These are phyloP conservation scores for Eutrema salsugineum DNA, from an alignment of 441 rosid species.

Conservation along the genomic window DNA sequence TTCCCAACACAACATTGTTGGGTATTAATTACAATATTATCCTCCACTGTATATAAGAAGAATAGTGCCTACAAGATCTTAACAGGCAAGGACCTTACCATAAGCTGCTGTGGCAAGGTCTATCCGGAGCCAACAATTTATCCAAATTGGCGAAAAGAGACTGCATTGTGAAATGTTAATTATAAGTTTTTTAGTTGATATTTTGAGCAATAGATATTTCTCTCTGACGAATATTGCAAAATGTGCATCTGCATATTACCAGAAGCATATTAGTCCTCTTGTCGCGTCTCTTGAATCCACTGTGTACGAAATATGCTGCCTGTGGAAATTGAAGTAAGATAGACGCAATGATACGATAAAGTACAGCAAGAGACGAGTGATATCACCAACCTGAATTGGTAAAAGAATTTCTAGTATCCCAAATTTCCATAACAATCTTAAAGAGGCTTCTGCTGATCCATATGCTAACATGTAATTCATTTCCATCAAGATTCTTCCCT, in stretches of 20 bases:
- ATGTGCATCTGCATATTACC: slow-evolving; percentile 19
- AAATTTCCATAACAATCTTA: slow-evolving; percentile 68
- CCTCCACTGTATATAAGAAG: neutral
- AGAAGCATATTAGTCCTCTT: slow-evolving; percentile 48
- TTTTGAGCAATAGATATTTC: neutral
- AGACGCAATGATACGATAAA: neutral
- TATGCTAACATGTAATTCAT: slow-evolving; percentile 84
- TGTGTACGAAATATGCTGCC: slow-evolving; percentile 50
- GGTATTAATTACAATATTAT: neutral
- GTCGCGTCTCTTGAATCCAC: slow-evolving; percentile 49
- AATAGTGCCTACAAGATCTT: no score
- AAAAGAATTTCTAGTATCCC: slow-evolving; percentile 75
- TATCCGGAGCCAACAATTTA: slow-evolving; percentile 62
- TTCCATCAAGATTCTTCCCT: slow-evolving; percentile 79
- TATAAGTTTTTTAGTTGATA: neutral
- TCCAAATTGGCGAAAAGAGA: slow-evolving; percentile 60
- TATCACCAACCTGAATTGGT: slow-evolving; percentile 45
- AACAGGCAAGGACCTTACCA: slow-evolving; percentile 37
- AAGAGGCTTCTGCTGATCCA: slow-evolving; percentile 81
- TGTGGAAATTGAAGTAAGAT: slow-evolving; percentile 22
- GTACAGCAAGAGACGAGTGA: slow-evolving; percentile 2
- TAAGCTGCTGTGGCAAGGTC: slow-evolving; percentile 71
- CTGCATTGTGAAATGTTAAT: slow-evolving; percentile 38
- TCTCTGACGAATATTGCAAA: neutral
- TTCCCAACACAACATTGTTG: neutral